Conservation (phyloP, 495 filamentous ascomycete species). For the Podospora australis region DNA sequence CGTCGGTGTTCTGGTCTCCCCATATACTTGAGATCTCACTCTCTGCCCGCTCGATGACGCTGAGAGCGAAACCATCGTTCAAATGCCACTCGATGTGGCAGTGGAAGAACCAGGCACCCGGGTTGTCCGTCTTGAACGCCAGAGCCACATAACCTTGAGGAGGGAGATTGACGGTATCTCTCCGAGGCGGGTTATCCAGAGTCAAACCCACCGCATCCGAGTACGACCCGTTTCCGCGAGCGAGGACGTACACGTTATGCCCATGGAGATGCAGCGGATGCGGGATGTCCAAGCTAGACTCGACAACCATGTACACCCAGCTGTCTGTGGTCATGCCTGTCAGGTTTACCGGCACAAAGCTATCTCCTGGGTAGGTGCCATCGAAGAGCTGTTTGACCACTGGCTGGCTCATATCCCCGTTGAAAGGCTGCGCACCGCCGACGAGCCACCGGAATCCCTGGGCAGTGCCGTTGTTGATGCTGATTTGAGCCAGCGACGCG, state of each 20-base stretch:
- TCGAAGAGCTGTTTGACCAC: neutral
- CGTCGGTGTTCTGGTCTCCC: neutral
- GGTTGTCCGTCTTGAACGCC: constrained; percentile 42
- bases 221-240: constrained; percentile 37
- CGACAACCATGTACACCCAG: constrained; percentile 31
- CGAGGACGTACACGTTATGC: constrained; percentile 52
- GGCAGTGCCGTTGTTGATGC: constrained; percentile 2
- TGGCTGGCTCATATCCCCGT: neutral
- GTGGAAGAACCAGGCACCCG: constrained; percentile 40
- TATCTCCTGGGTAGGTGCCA: constrained; percentile 10
- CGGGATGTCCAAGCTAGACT: constrained; percentile 21
- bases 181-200: constrained; percentile 28
- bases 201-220: constrained; percentile 24
- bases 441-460: constrained; percentile 9
- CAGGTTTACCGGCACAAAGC: constrained; percentile 23
- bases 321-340: constrained; percentile 20
- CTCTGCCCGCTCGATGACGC: neutral
- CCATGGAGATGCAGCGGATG: constrained; percentile 55
- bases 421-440: neutral
- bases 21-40: neutral
- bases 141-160: constrained; percentile 31
- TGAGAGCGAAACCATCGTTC: neutral
- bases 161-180: constrained; percentile 38
- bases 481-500: neutral
- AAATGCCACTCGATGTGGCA: constrained; percentile 50